Conservation (phyloP, 2,329 filamentous ascomycete genomes). For the Penicillium sp. region DNA sequence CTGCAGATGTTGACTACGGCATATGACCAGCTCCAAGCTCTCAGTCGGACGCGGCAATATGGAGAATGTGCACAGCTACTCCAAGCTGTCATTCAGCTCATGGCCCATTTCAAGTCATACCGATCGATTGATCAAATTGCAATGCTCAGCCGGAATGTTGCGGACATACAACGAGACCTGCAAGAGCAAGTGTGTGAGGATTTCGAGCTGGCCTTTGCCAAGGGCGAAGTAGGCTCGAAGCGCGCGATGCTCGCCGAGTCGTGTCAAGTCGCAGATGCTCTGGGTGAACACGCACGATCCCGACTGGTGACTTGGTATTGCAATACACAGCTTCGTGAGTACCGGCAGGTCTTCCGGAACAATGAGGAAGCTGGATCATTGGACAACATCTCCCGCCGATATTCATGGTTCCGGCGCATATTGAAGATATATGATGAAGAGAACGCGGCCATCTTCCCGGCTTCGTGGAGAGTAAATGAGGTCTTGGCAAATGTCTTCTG, state of each 20-base stretch:
- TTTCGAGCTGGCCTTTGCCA: constrained; percentile 92
- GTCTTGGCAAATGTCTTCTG: constrained; percentile 88
- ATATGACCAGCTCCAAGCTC: constrained; percentile 88
- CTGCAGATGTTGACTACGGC: constrained; percentile 98
- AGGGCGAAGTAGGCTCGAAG: constrained; percentile 72
- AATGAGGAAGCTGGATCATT: constrained; percentile 95
- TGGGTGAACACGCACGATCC: constrained; percentile 81
- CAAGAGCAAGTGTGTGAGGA: constrained; percentile 98
- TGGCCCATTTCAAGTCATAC: constrained; percentile 98
- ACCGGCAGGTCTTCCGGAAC: constrained; percentile 89
- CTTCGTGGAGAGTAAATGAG: constrained; percentile 86
- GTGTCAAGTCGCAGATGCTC: constrained; percentile 89
- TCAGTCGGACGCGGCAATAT: constrained; percentile 86
- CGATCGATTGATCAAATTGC: constrained; percentile 98
- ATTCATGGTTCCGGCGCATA: constrained; percentile 95
- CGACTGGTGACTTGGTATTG: constrained; percentile 94
- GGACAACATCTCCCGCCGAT: constrained; percentile 93
- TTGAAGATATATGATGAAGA: constrained; percentile 95
- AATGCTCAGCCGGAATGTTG: constrained; percentile 84
- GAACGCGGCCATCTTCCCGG: constrained; percentile 82
- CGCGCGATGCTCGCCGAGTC: constrained; percentile 76
- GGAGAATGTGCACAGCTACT: constrained; percentile 90
- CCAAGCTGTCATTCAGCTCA: constrained; percentile 93
- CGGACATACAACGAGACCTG: constrained; percentile 87
- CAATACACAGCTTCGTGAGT: constrained; percentile 94